These are phyloP conservation scores for Fusarium odoratissimum DNA, from an alignment of 2,329 filamentous ascomycete species.

Conservation along the genomic window DNA sequence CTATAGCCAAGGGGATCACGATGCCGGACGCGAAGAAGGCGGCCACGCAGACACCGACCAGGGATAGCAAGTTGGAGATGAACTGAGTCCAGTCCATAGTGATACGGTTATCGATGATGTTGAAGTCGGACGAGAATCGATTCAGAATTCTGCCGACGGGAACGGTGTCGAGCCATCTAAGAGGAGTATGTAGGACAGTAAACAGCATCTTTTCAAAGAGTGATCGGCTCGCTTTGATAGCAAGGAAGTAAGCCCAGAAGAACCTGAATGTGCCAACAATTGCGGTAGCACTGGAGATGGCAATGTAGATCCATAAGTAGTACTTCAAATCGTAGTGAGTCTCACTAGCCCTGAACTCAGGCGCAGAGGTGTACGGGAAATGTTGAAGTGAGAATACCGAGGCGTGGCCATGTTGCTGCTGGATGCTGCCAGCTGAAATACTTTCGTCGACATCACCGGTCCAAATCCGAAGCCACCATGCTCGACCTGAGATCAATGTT, in stretches of 20 bases:
- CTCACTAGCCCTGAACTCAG: conserved; percentile 45
- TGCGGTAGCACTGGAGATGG: conserved; percentile 71
- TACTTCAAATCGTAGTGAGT: conserved; percentile 61
- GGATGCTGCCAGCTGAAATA: conserved; percentile 38
- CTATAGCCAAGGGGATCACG: conserved; percentile 70
- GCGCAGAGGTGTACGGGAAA: conserved; percentile 55
- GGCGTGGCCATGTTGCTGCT: conserved; percentile 52
- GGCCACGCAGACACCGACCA: conserved; percentile 75
- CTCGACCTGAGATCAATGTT: conserved; percentile 55
- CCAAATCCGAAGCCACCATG: conserved; percentile 75
- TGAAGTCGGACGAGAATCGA: conserved; percentile 82
- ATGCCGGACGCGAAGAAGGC: conserved; percentile 74
- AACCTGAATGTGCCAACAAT: conserved; percentile 72
- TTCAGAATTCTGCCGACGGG: conserved; percentile 82
- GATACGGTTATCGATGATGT: conserved; percentile 75
- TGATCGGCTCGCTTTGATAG: conserved; percentile 74
- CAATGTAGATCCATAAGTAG: conserved; percentile 78
- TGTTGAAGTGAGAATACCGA: conserved; percentile 62
- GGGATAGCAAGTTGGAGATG: conserved; percentile 68
- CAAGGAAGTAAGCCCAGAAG: conserved; percentile 71
- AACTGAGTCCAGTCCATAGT: conserved; percentile 72
- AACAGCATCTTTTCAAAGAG: conserved; percentile 76
- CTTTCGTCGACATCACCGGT: conserved; percentile 54
- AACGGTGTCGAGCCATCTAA: conserved; percentile 85
- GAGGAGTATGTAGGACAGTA: conserved; percentile 75